Conservation (phyloP, 164 flowering plant species). For the Litsea cubeba region DNA sequence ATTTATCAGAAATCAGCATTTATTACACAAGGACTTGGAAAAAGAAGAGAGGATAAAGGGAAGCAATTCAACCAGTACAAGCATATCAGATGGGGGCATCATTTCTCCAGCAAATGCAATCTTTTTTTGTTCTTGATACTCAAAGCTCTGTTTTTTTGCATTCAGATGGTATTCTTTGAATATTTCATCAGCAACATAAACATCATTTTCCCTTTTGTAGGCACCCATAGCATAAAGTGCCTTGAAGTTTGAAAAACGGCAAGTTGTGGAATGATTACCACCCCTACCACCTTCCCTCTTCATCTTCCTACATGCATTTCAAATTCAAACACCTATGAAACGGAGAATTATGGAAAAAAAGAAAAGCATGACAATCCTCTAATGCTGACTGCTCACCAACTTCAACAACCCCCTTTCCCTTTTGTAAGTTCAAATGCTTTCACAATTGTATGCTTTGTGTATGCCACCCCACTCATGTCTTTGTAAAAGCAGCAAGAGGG, state of each 20-base stretch:
- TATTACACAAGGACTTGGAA: neutral
- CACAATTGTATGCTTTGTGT: neutral
- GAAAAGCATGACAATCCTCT: neutral
- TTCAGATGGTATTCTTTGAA: conserved; percentile 3
- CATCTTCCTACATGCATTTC: neutral
- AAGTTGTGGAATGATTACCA: neutral
- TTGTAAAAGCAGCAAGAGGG: neutral
- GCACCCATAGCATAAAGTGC: conserved; percentile 9
- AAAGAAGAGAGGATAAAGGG: neutral
- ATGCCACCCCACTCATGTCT: conserved; percentile 7
- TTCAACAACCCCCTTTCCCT: neutral
- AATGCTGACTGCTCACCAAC: conserved; percentile 42
- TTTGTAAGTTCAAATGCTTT: neutral
- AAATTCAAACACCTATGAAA: neutral
- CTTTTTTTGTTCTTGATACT: conserved; percentile 4
- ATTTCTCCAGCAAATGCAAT: conserved; percentile 1
- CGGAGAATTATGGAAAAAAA: too few relatives aligned
- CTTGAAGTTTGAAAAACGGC: conserved; percentile 1
- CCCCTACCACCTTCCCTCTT: neutral
- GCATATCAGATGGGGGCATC: conserved; percentile 17
- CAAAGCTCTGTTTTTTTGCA: neutral
- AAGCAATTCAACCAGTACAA: neutral
- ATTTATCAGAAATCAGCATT: neutral
- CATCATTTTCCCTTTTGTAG: conserved; percentile 23
- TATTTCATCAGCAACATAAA: neutral